phyloP scores from a whole-genome alignment of 495 filamentous ascomycete genomes.

The Sordaria brevicollis region DNA sequence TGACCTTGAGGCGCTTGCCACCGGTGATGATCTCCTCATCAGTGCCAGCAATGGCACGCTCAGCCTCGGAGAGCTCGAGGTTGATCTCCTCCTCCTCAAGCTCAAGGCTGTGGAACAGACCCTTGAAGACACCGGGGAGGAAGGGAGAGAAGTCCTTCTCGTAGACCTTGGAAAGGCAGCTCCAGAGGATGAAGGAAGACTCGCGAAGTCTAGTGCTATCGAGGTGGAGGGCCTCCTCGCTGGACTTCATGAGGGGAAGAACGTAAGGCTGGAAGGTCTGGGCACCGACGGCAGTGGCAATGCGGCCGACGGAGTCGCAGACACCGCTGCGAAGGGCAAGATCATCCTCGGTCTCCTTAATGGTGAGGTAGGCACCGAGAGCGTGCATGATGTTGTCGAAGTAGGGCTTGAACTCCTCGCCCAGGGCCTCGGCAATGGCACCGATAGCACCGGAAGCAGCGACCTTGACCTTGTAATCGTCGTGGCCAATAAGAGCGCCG shows the following conservation, averaged over 20 bases:
- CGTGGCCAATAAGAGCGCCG: slow-evolving; percentile 66
- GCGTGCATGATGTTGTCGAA: slow-evolving; percentile 81
- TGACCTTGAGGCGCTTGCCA: slow-evolving; percentile 78
- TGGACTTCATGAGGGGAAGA: slow-evolving; percentile 74
- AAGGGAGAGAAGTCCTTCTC: slow-evolving; percentile 81
- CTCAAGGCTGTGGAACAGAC: slow-evolving; percentile 73
- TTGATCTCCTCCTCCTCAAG: slow-evolving; percentile 84
- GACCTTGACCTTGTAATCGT: slow-evolving; percentile 82
- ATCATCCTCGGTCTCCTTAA: slow-evolving; percentile 84
- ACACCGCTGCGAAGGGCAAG: slow-evolving; percentile 82
- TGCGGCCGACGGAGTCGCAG: slow-evolving; percentile 83
- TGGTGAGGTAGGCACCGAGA: slow-evolving; percentile 67
- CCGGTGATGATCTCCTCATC: slow-evolving; percentile 61
- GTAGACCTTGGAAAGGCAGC: slow-evolving; percentile 88
- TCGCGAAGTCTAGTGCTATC: slow-evolving; percentile 84
- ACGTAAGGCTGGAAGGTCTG: slow-evolving; percentile 86
- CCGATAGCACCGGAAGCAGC: slow-evolving; percentile 83
- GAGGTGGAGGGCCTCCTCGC: slow-evolving; percentile 83
- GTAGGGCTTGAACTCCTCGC: slow-evolving; percentile 77
- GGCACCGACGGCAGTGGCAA: slow-evolving; percentile 79
- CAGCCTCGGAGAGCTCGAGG: slow-evolving; percentile 66
- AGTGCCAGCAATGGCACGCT: slow-evolving; percentile 56
- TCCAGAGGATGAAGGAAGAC: slow-evolving; percentile 95
- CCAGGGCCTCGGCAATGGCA: slow-evolving; percentile 74
- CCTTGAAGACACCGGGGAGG: slow-evolving; percentile 75